phyloP scores from a whole-genome alignment of 495 filamentous ascomycete genomes.

The Umbilicaria muhlenbergii region DNA sequence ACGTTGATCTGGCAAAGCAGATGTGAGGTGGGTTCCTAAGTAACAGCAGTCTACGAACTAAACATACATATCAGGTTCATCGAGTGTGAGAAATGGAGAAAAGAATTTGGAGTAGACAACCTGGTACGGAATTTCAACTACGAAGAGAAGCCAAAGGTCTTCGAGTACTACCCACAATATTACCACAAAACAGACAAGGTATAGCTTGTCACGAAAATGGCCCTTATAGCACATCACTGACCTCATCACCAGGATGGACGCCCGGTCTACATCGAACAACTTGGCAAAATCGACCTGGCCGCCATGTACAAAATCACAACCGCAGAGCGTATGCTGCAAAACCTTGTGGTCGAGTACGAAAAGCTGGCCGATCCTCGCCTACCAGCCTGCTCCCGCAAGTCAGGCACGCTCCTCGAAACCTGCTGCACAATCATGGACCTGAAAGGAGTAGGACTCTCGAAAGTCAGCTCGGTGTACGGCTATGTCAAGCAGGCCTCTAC shows the following conservation, averaged over 20 bases:
- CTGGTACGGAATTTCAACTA: constrained; percentile 72
- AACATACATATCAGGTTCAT: constrained; percentile 50
- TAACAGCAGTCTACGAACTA: not conserved
- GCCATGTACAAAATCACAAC: constrained; percentile 91
- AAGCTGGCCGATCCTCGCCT: constrained; percentile 83
- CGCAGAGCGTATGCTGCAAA: constrained; percentile 82
- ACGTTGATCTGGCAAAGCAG: constrained; percentile 64
- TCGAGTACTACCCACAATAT: constrained; percentile 93
- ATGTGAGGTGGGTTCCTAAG: constrained; percentile 44
- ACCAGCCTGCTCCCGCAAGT: constrained; percentile 89
- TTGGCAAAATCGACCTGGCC: constrained; percentile 80
- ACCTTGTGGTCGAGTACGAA: constrained; percentile 94
- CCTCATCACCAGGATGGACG: constrained; percentile 59
- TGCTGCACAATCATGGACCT: constrained; percentile 96
- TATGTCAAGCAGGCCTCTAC: constrained; percentile 52
- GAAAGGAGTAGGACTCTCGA: constrained; percentile 77
- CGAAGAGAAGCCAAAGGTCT: constrained; percentile 71
- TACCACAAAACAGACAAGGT: constrained; percentile 99
- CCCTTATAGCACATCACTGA: constrained; percentile 2
- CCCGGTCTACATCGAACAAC: constrained; percentile 90
- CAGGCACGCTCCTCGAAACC: constrained; percentile 79
- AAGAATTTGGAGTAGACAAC: constrained; percentile 75
- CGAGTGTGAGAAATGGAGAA: constrained; percentile 81
- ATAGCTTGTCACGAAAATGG: constrained; percentile 5
- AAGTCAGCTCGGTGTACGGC: constrained; percentile 57